Evolutionary conservation across 1,284 basidiomycete species (phyloP), one percentile per base, ranked within the genome.

Genomic region (Leccinum insolens): DNA sequence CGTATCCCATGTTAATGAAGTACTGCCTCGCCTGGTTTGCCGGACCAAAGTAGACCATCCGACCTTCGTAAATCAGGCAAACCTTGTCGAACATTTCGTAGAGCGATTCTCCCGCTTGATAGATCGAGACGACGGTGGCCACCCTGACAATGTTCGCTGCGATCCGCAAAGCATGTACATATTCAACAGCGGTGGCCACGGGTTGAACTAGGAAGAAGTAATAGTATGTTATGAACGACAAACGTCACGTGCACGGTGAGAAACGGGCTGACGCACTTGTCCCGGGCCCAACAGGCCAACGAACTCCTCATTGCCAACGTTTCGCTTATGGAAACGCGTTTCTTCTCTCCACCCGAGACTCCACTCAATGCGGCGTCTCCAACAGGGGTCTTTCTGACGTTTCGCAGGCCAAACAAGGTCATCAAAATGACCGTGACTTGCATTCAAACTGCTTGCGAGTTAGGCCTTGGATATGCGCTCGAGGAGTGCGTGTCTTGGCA

Each of bases 271-370:
- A 65, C 64, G 22, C 41, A 74, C 82, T 88, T 88, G 79, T 90
- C 89, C 28, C 87, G 25, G 25, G 25, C 25, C 25, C 31, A 89
- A 12, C 80, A 80, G 20, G 81, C 78, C 15, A 89, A 76, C 20
- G 80, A 77, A 61, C 80, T 83, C 61, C 83, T 78, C 15, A 79
- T 81, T 0, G 82, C 80, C 70, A 88, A 72, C 34, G 80, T 80
- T 72, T 89, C 85, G 11, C 84, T 83, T 71, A 88, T 89, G 2
- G 87, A 89, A 7, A 92, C 90, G 62, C 92, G 85, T 74, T 90
- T 90, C 73, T 88, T 87, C 80, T 94, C 90, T 14, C 95, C 95
- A 20, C 94, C 95, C 31, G 89, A 90, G 1, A 95, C 87, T 62
- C 94, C 95, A 7, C 92, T 82, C 3, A 95, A 82, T 4, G 86